Conservation (phyloP, 1,284 basidiomycete genomes). For the Malassezia yamatoensis region DNA sequence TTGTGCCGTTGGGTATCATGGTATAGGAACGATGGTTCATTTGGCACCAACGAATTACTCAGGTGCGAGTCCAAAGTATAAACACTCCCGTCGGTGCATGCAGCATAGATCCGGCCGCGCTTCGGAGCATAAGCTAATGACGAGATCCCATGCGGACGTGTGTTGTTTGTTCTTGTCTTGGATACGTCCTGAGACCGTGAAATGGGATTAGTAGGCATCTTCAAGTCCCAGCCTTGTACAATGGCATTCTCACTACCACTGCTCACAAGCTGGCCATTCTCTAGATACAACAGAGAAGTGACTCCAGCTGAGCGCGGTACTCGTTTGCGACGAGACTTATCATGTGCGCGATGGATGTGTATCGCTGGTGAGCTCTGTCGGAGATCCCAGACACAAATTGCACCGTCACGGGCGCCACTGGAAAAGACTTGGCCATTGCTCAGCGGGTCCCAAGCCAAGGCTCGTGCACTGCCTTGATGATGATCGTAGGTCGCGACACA, state of each 20-base stretch:
- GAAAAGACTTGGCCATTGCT: constrained; percentile 27
- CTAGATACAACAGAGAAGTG: constrained; percentile 31
- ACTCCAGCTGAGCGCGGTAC: constrained; percentile 20
- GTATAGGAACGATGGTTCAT: constrained; percentile 18
- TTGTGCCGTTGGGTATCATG: constrained; percentile 35
- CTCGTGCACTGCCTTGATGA: constrained; percentile 32
- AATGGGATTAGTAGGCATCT: constrained; percentile 3
- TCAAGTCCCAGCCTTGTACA: constrained; percentile 43
- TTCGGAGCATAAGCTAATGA: constrained; percentile 25
- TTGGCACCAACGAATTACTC: not conserved
- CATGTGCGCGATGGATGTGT: constrained; percentile 34
- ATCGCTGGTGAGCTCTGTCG: constrained; percentile 23
- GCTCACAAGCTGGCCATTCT: constrained; percentile 28
- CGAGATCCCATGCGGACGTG: constrained; percentile 37
- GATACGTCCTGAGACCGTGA: constrained; percentile 20
- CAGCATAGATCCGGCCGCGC: constrained; percentile 22
- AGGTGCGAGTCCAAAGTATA: constrained; percentile 5
- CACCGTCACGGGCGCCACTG: constrained; percentile 40
- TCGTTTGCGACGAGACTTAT: constrained; percentile 6
- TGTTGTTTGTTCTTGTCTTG: constrained; percentile 11
- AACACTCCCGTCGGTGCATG: constrained; percentile 34
- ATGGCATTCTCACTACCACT: constrained; percentile 33
- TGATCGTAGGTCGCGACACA: constrained; percentile 23
- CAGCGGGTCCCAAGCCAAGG: constrained; percentile 36
- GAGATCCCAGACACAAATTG: constrained; percentile 37